Evolutionary conservation across 805 yeast genomes (phyloP), one percentile per base, ranked within the genome.

Genomic region (Debaryomyces maramus): DNA sequence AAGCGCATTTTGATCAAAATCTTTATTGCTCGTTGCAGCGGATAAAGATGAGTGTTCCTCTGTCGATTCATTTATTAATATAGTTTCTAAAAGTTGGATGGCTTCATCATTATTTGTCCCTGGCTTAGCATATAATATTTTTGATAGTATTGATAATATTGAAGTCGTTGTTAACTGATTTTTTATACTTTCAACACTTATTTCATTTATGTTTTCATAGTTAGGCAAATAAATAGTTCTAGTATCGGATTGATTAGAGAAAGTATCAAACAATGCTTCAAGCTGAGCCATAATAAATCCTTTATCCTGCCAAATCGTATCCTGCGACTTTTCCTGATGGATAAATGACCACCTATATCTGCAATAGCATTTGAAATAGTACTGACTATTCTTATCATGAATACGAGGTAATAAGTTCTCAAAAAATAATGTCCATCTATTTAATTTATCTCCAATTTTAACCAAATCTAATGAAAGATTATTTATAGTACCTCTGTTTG

Each of bases 81-180:
- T 68, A 3, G 56, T 56, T 44, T 81, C 83, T 9, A 83, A 55
- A 3, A 75, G 46, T 1, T 49, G 45, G 5, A 65, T 60, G 0
- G 74, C 70, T 36, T 67, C 74, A 5, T 44, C 48, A 21, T 48
- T 55, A 30, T 59, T 61, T 11, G 48, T 58, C 10, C 53, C 56
- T 1, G 61, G 53, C 23, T 61, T 57, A 5, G 61, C 47, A 41
- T 62, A 61, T 17, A 80, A 66, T 6, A 81, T 72, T 13, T 65
- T 67, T 3, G 87, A 73, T 50, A 86, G 85, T 9, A 81, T 73
- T 0, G 83, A 66, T 32, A 88, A 75, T 0, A 91, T 86, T 19
- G 80, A 78, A 10, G 86, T 69, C 36, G 88, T 86, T 2, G 90
- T 82, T 14, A 81, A 64, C 50, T 88, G 90, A 4, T 78, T 68